Evolutionary conservation across 805 yeast species (phyloP).

Genomic region (Candida khao-thaluensis): DNA sequence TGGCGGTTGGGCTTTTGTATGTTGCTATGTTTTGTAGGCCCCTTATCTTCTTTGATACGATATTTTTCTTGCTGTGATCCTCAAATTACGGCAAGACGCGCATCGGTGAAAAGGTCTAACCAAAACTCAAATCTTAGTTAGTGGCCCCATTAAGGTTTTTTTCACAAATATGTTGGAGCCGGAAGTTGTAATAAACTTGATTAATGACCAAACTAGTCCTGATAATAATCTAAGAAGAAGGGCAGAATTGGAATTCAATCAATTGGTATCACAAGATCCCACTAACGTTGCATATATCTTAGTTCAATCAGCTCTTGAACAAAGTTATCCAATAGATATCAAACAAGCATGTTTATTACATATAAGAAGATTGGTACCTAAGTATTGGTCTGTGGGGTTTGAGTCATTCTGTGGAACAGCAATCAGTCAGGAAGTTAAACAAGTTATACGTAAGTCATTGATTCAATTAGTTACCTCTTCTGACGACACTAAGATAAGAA

Average conservation of each 20-base stretch:
- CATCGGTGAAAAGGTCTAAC: not conserved
- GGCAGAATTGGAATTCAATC: constrained; percentile 52
- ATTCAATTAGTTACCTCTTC: constrained; percentile 44
- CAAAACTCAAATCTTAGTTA: not conserved
- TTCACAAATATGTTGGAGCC: not conserved
- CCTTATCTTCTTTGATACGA: not conserved
- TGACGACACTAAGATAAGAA: constrained; percentile 58
- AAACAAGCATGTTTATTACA: constrained; percentile 68
- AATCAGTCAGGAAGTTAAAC: constrained; percentile 52
- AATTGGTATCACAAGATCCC: constrained; percentile 47
- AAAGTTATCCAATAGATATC: constrained; percentile 25
- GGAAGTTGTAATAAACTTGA: constrained; percentile 5
- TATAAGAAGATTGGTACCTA: constrained; percentile 64
- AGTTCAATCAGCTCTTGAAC: constrained; percentile 37
- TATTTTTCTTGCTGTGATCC: constrained; percentile 4
- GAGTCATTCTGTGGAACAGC: constrained; percentile 71
- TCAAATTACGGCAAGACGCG: constrained; percentile 4
- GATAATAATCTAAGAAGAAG: constrained; percentile 51
- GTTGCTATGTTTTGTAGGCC: too few species aligned
- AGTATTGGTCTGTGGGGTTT: constrained; percentile 83
- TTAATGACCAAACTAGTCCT: constrained; percentile 34
- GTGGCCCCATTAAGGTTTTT: too few species aligned
- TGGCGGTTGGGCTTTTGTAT: too few species aligned
- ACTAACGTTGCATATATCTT: constrained; percentile 44
- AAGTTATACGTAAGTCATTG: constrained; percentile 48